These are phyloP conservation scores for Lodderomyces margitis DNA, from an alignment of 1,139 yeast species.

Conservation along the genomic window DNA sequence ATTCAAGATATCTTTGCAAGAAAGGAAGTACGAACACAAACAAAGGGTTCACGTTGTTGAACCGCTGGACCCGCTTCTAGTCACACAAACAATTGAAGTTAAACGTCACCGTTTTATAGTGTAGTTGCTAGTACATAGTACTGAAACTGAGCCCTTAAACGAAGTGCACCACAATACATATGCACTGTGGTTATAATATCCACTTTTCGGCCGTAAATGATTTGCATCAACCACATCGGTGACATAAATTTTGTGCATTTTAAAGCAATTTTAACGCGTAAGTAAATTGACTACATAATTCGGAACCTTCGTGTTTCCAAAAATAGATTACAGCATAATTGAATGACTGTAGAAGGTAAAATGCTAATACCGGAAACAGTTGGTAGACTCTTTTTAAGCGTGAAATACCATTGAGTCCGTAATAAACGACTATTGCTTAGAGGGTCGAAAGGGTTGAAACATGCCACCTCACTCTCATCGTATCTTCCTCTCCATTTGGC, in stretches of 20 bases:
- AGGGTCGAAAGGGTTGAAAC: no score
- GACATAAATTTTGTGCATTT: background rate
- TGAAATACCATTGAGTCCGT: no score
- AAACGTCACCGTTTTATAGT: background rate
- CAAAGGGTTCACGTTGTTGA: background rate
- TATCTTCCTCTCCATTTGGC: no score
- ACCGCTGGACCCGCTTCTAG: background rate
- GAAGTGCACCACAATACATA: no score
- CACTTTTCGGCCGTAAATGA: background rate
- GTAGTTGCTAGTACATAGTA: no score
- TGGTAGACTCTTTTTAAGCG: no score
- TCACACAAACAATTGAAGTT: background rate
- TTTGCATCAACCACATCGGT: background rate
- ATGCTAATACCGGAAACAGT: no score
- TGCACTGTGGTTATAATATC: background rate
- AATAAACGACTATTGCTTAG: no score
- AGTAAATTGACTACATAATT: background rate
- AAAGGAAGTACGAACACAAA: background rate
- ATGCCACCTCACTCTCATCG: no score
- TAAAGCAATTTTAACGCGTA: background rate
- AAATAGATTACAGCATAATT: background rate
- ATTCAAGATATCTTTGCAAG: background rate
- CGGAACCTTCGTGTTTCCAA: background rate
- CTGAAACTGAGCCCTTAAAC: no score
- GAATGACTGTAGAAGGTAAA: no score